Percentiles rank a stretch among this genome's conserved stretches.
Conservation (phyloP, 495 filamentous ascomycete species). For the Neurospora tetraspora region DNA sequence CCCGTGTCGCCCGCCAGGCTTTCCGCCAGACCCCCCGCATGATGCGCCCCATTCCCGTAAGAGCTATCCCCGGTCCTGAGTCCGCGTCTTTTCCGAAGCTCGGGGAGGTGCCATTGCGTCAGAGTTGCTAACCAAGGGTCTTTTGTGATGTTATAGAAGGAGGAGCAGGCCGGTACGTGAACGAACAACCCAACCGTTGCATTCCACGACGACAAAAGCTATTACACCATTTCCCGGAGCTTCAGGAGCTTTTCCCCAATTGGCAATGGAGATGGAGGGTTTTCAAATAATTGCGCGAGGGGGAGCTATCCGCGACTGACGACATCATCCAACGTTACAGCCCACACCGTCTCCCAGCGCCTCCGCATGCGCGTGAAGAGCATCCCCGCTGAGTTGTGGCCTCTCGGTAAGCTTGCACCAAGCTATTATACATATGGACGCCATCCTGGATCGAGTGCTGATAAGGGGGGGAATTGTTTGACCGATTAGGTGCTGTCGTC, state of each 20-base stretch:
- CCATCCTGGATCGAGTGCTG: background rate
- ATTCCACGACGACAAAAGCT: slow-evolving; percentile 1
- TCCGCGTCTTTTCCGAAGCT: background rate
- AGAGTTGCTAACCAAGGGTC: slow-evolving; percentile 23
- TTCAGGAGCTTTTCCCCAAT: background rate
- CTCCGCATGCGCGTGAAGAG: slow-evolving; percentile 66
- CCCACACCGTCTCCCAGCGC: slow-evolving; percentile 95
- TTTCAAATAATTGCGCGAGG: background rate
- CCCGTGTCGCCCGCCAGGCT: slow-evolving; percentile 39
- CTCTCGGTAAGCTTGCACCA: slow-evolving; percentile 61
- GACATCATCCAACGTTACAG: slow-evolving; percentile 33
- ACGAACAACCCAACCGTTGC: slow-evolving; percentile 13
- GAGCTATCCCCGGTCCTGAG: slow-evolving; percentile 20
- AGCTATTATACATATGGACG: background rate
- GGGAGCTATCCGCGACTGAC: slow-evolving; percentile 15
- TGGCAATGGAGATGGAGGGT: background rate
- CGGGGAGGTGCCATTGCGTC: slow-evolving; percentile 12
- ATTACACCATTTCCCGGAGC: background rate
- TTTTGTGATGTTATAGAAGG: slow-evolving; percentile 48
- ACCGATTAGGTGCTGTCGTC: slow-evolving; percentile 65
- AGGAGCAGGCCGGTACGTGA: slow-evolving; percentile 71
- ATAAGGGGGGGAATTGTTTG: slow-evolving; percentile 6
- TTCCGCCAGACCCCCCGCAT: slow-evolving; percentile 52
- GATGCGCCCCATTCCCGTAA: slow-evolving; percentile 74
- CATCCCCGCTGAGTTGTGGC: slow-evolving; percentile 89